Conservation (phyloP, 331 rosid genomes). For the Quercus tomentella region DNA sequence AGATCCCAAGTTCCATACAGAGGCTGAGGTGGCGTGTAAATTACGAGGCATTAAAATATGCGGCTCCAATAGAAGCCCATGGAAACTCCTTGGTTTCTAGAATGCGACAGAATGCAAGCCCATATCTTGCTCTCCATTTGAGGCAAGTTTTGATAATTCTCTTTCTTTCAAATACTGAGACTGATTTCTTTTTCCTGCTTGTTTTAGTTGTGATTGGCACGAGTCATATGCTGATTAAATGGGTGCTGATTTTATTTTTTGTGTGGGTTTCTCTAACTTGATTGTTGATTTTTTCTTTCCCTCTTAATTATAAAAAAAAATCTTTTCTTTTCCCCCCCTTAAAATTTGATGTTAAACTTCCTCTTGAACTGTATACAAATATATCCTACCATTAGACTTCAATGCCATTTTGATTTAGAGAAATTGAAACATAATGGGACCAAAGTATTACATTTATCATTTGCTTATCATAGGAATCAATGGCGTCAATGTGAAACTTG, state of each 20-base stretch:
- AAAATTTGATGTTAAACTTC: not conserved
- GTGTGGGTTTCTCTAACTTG: not conserved
- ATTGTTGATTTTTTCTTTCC: not conserved
- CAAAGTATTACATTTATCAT: not conserved
- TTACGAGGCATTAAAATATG: constrained; percentile 79
- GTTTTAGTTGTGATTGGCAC: not conserved
- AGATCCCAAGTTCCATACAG: constrained; percentile 59
- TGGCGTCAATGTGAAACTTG: not conserved
- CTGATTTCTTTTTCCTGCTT: not conserved
- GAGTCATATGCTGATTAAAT: not conserved
- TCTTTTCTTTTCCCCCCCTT: not conserved
- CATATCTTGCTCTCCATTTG: constrained; percentile 88
- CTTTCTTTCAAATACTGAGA: not conserved
- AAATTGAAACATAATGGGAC: not conserved
- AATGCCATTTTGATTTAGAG: not conserved
- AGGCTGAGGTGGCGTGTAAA: constrained; percentile 85
- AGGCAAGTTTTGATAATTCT: constrained; percentile 50
- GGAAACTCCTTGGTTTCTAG: constrained; percentile 75
- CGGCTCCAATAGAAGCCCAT: constrained; percentile 74
- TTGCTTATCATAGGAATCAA: not conserved
- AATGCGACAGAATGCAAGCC: constrained; percentile 70
- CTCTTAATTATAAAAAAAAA: not conserved
- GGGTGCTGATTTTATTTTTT: not conserved
- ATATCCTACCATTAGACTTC: not conserved
- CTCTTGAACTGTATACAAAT: not conserved